Conservation (phyloP, 2,329 filamentous ascomycete species). For the Aspergillus unguis region DNA sequence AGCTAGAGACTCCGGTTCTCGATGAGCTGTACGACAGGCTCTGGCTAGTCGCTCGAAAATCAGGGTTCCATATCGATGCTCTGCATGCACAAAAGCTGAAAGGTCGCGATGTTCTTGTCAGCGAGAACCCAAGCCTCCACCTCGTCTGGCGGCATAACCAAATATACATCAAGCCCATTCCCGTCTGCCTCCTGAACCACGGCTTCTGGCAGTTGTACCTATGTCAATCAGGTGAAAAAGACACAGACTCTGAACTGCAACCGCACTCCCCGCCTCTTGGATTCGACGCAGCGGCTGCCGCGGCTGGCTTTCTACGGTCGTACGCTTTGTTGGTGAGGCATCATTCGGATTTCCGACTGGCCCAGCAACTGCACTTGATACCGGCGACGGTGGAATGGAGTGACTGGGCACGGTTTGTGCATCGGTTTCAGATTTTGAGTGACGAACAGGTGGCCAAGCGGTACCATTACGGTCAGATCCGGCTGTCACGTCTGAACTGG, state of each 20-base stretch:
- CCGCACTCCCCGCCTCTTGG: background rate
- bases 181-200: constrained; percentile 19
- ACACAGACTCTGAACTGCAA: background rate
- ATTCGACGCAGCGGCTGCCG: background rate
- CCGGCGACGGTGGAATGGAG: background rate
- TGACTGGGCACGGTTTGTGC: background rate
- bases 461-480: background rate
- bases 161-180: constrained; percentile 34
- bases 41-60: background rate
- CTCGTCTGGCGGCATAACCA: constrained; percentile 26
- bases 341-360: background rate
- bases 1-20: background rate
- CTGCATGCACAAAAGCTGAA: constrained; percentile 6
- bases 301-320: background rate
- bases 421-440: background rate
- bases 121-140: constrained; percentile 28
- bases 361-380: background rate
- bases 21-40: background rate
- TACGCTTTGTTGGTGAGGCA: background rate
- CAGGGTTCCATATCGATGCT: background rate
- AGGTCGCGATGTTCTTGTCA: constrained; percentile 22
- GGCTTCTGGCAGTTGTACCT: constrained; percentile 8
- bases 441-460: background rate
- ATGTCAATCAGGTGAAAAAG: background rate
- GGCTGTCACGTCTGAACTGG: background rate